phyloP scores from a whole-genome alignment of 2,329 filamentous ascomycete genomes.

The Didymella glomerata region DNA sequence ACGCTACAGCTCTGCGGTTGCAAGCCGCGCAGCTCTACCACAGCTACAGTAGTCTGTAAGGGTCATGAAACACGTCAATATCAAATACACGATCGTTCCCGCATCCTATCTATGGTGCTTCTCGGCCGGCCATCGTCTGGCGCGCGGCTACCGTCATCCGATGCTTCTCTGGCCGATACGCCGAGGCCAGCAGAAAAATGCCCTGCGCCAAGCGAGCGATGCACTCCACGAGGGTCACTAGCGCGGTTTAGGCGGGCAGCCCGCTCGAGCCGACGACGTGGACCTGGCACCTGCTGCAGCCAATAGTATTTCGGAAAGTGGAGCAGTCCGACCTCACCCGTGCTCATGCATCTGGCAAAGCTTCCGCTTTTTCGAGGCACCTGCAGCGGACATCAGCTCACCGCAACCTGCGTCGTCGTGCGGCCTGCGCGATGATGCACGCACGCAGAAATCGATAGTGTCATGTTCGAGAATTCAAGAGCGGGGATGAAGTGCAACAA shows the following conservation, averaged over 20 bases:
- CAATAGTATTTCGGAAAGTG: constrained; percentile 6
- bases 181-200: constrained; percentile 23
- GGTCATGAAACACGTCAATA: constrained; percentile 26
- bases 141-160: constrained; percentile 9
- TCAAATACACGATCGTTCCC: constrained; percentile 16
- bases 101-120: constrained; percentile 5
- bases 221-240: constrained; percentile 10
- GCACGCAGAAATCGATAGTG: constrained; percentile 20
- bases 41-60: constrained; percentile 18
- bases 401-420: constrained; percentile 18
- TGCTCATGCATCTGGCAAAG: constrained; percentile 17
- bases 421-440: constrained; percentile 19
- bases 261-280: constrained; percentile 23
- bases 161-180: constrained; percentile 10
- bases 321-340: constrained; percentile 8
- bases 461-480: constrained; percentile 4
- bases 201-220: constrained; percentile 20
- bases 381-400: constrained; percentile 19
- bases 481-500: constrained; percentile 5
- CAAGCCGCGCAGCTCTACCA: constrained; percentile 13
- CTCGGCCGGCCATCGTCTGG: constrained; percentile 4
- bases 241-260: constrained; percentile 20
- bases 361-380: constrained; percentile 14
- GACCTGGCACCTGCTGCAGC: constrained; percentile 15
- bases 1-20: constrained; percentile 14